These are phyloP conservation scores for Trichomonas gallinae DNA, from an alignment of 208 protist species.

Conservation along the genomic window DNA sequence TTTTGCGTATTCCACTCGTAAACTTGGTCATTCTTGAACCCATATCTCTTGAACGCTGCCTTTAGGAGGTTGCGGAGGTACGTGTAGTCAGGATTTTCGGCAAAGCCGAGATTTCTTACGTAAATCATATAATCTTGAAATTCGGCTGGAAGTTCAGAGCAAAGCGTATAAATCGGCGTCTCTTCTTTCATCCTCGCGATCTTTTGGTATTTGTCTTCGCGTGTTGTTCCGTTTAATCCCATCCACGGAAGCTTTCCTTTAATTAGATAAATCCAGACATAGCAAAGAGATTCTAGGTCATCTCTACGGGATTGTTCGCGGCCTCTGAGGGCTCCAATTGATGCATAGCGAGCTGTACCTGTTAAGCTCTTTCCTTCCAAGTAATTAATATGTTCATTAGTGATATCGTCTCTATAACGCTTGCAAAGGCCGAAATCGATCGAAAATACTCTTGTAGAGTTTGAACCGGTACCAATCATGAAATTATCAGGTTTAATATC, in stretches of 20 bases:
- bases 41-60: conserved; percentile 83
- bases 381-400: conserved; percentile 95
- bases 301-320: conserved; percentile 64
- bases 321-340: conserved; percentile 95
- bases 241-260: conserved; percentile 63
- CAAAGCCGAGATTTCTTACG: conserved; percentile 77
- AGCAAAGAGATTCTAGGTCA: conserved; percentile 77
- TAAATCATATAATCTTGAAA: conserved; percentile 92
- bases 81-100: conserved; percentile 93
- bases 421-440: conserved; percentile 77
- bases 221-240: neutral
- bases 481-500: conserved; percentile 96
- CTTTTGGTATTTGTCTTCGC: neutral
- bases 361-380: conserved; percentile 94
- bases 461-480: conserved; percentile 71
- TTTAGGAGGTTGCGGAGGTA: conserved; percentile 66
- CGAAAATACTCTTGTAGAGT: conserved; percentile 28
- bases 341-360: conserved; percentile 95
- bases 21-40: conserved; percentile 84
- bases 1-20: conserved; percentile 77
- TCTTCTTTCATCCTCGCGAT: conserved; percentile 41
- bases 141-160: conserved; percentile 60
- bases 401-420: conserved; percentile 87
- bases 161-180: conserved; percentile 75
- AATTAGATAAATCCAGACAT: conserved; percentile 95